These are phyloP conservation scores for Noccaea bulbosa DNA, from an alignment of 345 rosid species.

Conservation along the genomic window DNA sequence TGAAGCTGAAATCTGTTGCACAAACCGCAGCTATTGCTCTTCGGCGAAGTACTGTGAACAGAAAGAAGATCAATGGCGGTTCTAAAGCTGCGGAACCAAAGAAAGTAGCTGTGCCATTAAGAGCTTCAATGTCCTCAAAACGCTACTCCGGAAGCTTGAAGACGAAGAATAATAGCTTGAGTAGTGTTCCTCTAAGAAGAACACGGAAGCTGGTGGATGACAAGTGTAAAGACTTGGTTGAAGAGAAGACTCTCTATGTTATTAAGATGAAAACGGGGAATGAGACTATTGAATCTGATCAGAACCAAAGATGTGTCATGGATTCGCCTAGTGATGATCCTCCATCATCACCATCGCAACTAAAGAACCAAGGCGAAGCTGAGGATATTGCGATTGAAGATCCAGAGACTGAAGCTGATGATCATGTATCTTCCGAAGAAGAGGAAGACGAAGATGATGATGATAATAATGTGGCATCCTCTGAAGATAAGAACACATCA, in stretches of 20 bases:
- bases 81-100: constrained; percentile 42
- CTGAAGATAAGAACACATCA: constrained; percentile 35
- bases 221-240: constrained; percentile 41
- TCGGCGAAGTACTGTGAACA: constrained; percentile 31
- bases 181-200: constrained; percentile 26
- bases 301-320: constrained; percentile 48
- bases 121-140: constrained; percentile 43
- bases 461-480: constrained; percentile 35
- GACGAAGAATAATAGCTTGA: constrained; percentile 44
- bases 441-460: constrained; percentile 31
- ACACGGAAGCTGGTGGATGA: constrained; percentile 35
- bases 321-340: constrained; percentile 44
- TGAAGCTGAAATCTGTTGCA: constrained; percentile 47
- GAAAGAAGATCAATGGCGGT: constrained; percentile 33
- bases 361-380: constrained; percentile 47
- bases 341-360: too few relatives aligned
- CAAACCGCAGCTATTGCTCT: constrained; percentile 43
- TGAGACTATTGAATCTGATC: constrained; percentile 50
- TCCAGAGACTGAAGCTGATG: constrained; percentile 44
- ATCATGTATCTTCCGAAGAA: constrained; percentile 49
- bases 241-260: constrained; percentile 74
- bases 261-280: constrained; percentile 58
- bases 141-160: constrained; percentile 42
- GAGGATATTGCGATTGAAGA: constrained; percentile 45
- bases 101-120: constrained; percentile 40